phyloP scores from a whole-genome alignment of 441 rosid genomes.

The Gossypium schwendimanii region DNA sequence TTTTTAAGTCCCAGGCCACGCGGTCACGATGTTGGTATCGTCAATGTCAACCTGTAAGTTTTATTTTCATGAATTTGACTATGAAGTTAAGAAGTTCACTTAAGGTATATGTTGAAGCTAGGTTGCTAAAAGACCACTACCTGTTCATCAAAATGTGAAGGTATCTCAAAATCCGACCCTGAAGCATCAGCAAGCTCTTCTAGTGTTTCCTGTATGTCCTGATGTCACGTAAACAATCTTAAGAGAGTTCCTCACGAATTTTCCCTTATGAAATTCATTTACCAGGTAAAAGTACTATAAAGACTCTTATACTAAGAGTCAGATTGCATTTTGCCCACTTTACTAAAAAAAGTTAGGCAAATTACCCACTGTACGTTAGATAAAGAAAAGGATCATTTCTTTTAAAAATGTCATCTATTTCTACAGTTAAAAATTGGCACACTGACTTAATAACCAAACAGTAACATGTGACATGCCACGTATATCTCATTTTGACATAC shows the following conservation, averaged over 20 bases:
- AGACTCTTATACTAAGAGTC: too few relatives aligned
- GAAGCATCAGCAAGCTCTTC: slow-evolving; percentile 41
- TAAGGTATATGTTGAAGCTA: neutral
- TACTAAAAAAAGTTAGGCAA: too few relatives aligned
- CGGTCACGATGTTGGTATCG: slow-evolving; percentile 20
- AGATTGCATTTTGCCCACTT: too few relatives aligned
- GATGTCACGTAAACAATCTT: slow-evolving; percentile 5
- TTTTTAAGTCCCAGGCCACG: slow-evolving; percentile 28
- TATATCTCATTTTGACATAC: too few relatives aligned
- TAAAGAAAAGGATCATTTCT: too few relatives aligned
- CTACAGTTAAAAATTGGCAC: too few relatives aligned
- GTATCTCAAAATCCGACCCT: slow-evolving; percentile 46
- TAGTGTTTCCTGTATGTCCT: slow-evolving; percentile 41
- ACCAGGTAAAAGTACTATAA: too few relatives aligned
- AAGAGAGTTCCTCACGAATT: neutral
- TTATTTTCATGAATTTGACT: slow-evolving; percentile 15
- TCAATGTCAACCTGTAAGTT: slow-evolving; percentile 34
- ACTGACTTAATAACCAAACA: too few relatives aligned
- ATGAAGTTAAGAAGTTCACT: neutral
- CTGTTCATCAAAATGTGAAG: slow-evolving; percentile 43
- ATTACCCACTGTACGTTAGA: too few relatives aligned
- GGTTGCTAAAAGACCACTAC: slow-evolving; percentile 23
- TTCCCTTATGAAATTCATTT: neutral
- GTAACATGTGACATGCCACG: too few relatives aligned
- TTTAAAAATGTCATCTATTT: too few relatives aligned